Evolutionary conservation across 441 rosid species (phyloP).

Genomic region (Adansonia madagascariensis): DNA sequence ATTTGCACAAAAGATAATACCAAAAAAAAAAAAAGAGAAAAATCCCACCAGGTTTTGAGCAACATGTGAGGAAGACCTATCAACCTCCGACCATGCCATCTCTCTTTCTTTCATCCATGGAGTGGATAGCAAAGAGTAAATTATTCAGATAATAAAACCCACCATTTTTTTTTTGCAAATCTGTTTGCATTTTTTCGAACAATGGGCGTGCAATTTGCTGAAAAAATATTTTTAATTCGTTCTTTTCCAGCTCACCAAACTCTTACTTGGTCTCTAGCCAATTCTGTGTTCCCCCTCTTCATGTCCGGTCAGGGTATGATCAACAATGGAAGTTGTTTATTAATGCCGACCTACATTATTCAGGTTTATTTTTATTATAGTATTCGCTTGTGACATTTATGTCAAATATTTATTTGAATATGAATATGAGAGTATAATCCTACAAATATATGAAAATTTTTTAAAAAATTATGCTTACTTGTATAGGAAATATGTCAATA

Average conservation of each 20-base stretch:
- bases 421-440: no score
- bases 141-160: constrained; percentile 14
- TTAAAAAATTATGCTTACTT: no score
- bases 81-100: constrained; percentile 29
- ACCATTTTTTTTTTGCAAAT: not conserved
- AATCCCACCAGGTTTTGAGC: no score
- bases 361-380: no score
- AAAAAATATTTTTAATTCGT: not conserved
- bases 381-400: no score
- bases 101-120: not conserved
- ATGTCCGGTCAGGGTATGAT: not conserved
- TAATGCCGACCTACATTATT: no score
- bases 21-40: no score
- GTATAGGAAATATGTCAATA: no score
- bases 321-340: not conserved
- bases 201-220: not conserved
- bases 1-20: no score
- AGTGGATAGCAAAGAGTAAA: constrained; percentile 8
- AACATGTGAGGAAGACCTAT: constrained; percentile 20
- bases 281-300: constrained; percentile 19
- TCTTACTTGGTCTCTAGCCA: not conserved
- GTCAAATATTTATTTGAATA: no score
- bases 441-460: no score
- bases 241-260: not conserved
- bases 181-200: constrained; percentile 23